Conservation (phyloP, 2,329 filamentous ascomycete species). For the Alternaria tenuissima region DNA sequence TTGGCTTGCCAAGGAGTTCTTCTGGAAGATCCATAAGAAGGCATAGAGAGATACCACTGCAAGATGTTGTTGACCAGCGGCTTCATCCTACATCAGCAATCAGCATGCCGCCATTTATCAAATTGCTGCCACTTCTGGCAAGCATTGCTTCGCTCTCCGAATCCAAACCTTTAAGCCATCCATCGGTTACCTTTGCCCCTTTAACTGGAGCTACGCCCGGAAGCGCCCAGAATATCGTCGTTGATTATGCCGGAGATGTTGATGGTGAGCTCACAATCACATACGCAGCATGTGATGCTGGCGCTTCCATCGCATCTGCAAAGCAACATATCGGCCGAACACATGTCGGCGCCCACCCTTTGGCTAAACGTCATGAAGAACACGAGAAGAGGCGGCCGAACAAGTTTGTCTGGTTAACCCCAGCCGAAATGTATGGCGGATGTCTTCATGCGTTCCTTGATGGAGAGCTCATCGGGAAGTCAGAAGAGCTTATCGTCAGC, state of each 20-base stretch:
- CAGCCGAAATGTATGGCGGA: constrained; percentile 42
- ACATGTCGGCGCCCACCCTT: constrained; percentile 30
- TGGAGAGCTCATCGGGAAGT: constrained; percentile 46
- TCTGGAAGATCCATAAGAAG: neutral
- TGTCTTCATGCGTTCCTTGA: constrained; percentile 54
- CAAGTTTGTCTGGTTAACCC: constrained; percentile 54
- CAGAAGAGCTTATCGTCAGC: constrained; percentile 30
- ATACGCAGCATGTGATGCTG: constrained; percentile 29
- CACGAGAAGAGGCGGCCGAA: constrained; percentile 23
- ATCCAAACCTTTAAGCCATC: neutral
- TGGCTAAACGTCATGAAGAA: constrained; percentile 27
- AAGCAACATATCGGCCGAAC: constrained; percentile 29
- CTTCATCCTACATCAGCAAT: neutral
- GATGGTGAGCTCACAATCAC: constrained; percentile 33
- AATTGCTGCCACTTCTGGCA: neutral
- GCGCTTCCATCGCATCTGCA: constrained; percentile 3
- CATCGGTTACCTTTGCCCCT: neutral
- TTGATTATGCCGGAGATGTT: constrained; percentile 25
- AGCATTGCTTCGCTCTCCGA: neutral
- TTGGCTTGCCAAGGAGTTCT: neutral
- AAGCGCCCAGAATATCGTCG: constrained; percentile 26
- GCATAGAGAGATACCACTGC: neutral
- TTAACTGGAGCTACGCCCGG: neutral
- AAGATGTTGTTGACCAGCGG: neutral
- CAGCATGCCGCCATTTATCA: neutral